phyloP scores from a whole-genome alignment of 768 basidiomycete species.

The Coprinopsis marcescibilis region DNA sequence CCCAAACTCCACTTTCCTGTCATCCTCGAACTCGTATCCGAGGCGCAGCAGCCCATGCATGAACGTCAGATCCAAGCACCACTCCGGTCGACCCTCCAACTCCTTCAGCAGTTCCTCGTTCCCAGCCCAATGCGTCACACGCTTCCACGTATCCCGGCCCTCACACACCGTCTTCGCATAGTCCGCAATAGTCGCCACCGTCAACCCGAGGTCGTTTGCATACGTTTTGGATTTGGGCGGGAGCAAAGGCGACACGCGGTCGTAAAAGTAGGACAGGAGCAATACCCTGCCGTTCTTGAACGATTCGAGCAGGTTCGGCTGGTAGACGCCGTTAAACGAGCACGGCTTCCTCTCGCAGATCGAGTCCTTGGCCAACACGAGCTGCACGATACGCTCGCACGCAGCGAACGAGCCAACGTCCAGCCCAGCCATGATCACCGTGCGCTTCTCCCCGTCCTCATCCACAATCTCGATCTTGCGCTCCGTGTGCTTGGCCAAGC shows the following conservation, averaged over 20 bases:
- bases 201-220: too few relatives aligned
- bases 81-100: slow-evolving; percentile 80
- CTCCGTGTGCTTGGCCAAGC: slow-evolving; percentile 54
- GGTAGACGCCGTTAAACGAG: slow-evolving; percentile 96
- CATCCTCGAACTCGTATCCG: slow-evolving; percentile 84
- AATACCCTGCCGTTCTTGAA: slow-evolving; percentile 84
- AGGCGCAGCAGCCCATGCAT: slow-evolving; percentile 83
- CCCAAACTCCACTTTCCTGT: slow-evolving; percentile 66
- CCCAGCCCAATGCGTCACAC: slow-evolving; percentile 29
- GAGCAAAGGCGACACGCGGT: slow-evolving; percentile 40
- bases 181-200: slow-evolving; percentile 52
- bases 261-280: slow-evolving; percentile 97
- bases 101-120: slow-evolving; percentile 43
- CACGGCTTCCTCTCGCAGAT: slow-evolving; percentile 91
- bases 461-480: slow-evolving; percentile 61
- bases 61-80: slow-evolving; percentile 94
- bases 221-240: too few relatives aligned
- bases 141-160: slow-evolving; percentile 59
- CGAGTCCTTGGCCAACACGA: slow-evolving; percentile 95
- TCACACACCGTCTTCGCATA: slow-evolving; percentile 71
- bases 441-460: slow-evolving; percentile 31
- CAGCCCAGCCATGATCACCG: slow-evolving; percentile 83
- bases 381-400: slow-evolving; percentile 75
- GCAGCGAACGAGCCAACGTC: slow-evolving; percentile 81
- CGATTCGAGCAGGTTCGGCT: slow-evolving; percentile 84